These are phyloP conservation scores for Stygiomarasmius scandens DNA, from an alignment of 1,284 basidiomycete genomes.

Conservation along the genomic window DNA sequence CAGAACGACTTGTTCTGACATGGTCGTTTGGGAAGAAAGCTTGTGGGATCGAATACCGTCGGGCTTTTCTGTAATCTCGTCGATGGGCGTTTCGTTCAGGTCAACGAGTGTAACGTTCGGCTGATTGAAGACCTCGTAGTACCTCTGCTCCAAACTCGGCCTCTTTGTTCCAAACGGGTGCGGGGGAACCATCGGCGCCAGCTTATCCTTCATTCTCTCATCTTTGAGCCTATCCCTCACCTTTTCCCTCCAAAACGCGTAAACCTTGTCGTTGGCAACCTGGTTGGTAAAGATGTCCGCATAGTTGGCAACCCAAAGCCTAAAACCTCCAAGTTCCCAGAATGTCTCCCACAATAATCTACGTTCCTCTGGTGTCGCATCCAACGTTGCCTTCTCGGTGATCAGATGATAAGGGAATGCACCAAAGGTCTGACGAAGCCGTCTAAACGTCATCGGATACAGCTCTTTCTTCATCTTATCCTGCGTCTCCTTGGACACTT, in stretches of 20 bases:
- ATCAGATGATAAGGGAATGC: background rate
- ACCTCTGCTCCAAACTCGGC: slow-evolving; percentile 22
- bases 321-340: slow-evolving; percentile 26
- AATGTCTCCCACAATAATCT: slow-evolving; percentile 22
- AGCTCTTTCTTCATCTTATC: slow-evolving; percentile 20
- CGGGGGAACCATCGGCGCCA: slow-evolving; percentile 13
- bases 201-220: slow-evolving; percentile 25
- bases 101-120: slow-evolving; percentile 26
- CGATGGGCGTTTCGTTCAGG: slow-evolving; percentile 23
- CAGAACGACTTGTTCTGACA: too few species aligned
- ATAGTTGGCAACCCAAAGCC: slow-evolving; percentile 21
- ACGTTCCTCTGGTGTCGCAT: slow-evolving; percentile 24
- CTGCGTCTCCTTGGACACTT: slow-evolving; percentile 16
- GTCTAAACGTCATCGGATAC: slow-evolving; percentile 22
- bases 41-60: too few species aligned
- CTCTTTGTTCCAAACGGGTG: slow-evolving; percentile 26
- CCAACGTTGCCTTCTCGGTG: slow-evolving; percentile 5
- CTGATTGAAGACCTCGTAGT: slow-evolving; percentile 28
- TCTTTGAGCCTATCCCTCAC: slow-evolving; percentile 20
- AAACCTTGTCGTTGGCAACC: slow-evolving; percentile 24
- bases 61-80: slow-evolving; percentile 19
- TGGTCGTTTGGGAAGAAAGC: too few species aligned
- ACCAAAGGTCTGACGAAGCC: slow-evolving; percentile 24
- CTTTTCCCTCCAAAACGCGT: slow-evolving; percentile 29
- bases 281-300: slow-evolving; percentile 21